phyloP scores from a whole-genome alignment of 1,139 yeast species.

The Groenewaldozyma sp. region DNA sequence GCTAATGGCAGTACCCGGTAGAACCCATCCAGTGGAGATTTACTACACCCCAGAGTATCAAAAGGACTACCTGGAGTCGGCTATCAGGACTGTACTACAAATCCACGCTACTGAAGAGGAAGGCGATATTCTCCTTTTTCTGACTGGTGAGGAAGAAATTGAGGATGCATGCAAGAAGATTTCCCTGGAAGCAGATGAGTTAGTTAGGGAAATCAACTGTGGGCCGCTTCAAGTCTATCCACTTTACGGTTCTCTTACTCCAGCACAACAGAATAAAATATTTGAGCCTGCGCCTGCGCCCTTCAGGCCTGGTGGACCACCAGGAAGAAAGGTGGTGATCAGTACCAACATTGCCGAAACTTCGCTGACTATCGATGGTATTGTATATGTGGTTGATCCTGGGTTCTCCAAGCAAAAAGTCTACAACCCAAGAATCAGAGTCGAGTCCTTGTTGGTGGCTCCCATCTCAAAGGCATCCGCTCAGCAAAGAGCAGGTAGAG shows the following conservation, averaged over 20 bases:
- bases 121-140: conserved; percentile 81
- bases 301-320: conserved; percentile 57
- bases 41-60: conserved; percentile 96
- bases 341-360: conserved; percentile 99
- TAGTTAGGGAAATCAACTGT: conserved; percentile 77
- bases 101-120: conserved; percentile 94
- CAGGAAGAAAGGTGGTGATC: conserved; percentile 87
- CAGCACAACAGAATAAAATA: conserved; percentile 86
- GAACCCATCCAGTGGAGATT: conserved; percentile 95
- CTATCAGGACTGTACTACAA: conserved; percentile 88
- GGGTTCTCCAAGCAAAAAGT: conserved; percentile 96
- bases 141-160: conserved; percentile 97
- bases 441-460: conserved; percentile 85
- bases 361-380: conserved; percentile 93
- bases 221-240: conserved; percentile 91
- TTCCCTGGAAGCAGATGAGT: conserved; percentile 76
- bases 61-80: conserved; percentile 88
- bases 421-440: conserved; percentile 92
- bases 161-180: conserved; percentile 94
- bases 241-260: conserved; percentile 91
- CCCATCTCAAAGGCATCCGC: conserved; percentile 97
- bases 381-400: conserved; percentile 95
- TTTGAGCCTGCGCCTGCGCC: conserved; percentile 81
- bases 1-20: conserved; percentile 89
- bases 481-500: conserved; percentile 99